Evolutionary conservation across 208 protist genomes (phyloP), one percentile per base, ranked within the genome.

Genomic region (Jaenimonas drosophilae): DNA sequence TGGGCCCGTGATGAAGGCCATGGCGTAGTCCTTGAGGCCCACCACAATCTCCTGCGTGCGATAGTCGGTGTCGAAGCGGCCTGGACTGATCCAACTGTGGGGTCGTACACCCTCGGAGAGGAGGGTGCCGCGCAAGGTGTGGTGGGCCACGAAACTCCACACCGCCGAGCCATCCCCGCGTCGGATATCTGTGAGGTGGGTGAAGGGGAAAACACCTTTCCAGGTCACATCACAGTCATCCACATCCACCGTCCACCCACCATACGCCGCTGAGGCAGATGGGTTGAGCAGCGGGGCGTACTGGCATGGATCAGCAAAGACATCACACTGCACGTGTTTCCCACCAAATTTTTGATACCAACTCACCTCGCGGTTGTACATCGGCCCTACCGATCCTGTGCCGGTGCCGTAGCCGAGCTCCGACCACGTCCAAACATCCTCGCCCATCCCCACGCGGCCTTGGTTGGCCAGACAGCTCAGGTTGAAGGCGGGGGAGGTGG

Each of bases 321-420:
- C 80, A 55, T 91, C 76, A 49, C 81, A 91, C 30, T 61, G 36
- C 20, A 64, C 36, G 60, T 91, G 81, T 64, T 86, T 91, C 42
- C 81, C 81, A 43, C 81, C 77, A 38, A 91, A 91, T 56, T 91
- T 91, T 37, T 91, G 81, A 47, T 87, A 91, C 77, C 81, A 91
- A 21, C 73, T 83, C 6, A 40, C 31, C 37, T 74, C 77, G 26
- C 43, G 56, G 43, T 42, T 60, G 68, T 91, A 87, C 38, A 71
- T 58, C 16, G 60, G 31, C 32, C 76, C 81, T 1, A 80, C 66
- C 23, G 58, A 51, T 52, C 81, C 81, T 32, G 53, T 74, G 33
- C 69, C 64, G 12, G 67, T 70, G 27, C 48, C 45, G 45, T 40
- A 50, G 41, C 49, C 53, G 30, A 85, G 47, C n/a, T 40, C 64